Conservation (phyloP, 805 yeast genomes). For the Cyberlindnera meyerae region DNA sequence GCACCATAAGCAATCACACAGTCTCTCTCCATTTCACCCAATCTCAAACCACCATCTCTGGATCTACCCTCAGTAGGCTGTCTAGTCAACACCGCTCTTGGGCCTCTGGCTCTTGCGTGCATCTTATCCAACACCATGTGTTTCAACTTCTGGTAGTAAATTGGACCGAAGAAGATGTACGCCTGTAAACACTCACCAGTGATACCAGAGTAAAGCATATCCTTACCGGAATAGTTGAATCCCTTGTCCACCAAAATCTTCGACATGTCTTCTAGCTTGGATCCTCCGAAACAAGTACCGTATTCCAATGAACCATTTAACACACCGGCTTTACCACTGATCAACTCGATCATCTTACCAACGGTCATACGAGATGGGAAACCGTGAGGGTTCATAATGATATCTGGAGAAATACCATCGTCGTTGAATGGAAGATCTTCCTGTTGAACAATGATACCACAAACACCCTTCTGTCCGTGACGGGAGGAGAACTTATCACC, state of each 20-base stretch:
- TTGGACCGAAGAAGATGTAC: conserved; percentile 97
- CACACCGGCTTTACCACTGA: conserved; percentile 97
- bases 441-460: conserved; percentile 96
- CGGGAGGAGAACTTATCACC: conserved; percentile 97
- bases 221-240: conserved; percentile 92
- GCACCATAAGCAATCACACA: conserved; percentile 99
- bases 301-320: conserved; percentile 86
- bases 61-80: conserved; percentile 99
- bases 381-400: conserved; percentile 98
- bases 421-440: conserved; percentile 96
- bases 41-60: conserved; percentile 96
- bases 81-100: conserved; percentile 94
- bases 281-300: conserved; percentile 98
- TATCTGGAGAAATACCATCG: conserved; percentile 88
- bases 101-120: conserved; percentile 99
- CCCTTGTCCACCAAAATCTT: conserved; percentile 85
- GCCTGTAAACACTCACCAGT: conserved; percentile 98
- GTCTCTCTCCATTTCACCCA: conserved; percentile 99
- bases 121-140: conserved; percentile 98
- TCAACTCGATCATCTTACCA: conserved; percentile 95
- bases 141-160: conserved; percentile 94
- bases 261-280: conserved; percentile 94
- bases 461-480: conserved; percentile 99
- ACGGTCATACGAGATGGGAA: conserved; percentile 99
- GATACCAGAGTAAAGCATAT: conserved; percentile 94